These are phyloP conservation scores for Candida silvicultrix DNA, from an alignment of 805 yeast genomes.

Conservation along the genomic window DNA sequence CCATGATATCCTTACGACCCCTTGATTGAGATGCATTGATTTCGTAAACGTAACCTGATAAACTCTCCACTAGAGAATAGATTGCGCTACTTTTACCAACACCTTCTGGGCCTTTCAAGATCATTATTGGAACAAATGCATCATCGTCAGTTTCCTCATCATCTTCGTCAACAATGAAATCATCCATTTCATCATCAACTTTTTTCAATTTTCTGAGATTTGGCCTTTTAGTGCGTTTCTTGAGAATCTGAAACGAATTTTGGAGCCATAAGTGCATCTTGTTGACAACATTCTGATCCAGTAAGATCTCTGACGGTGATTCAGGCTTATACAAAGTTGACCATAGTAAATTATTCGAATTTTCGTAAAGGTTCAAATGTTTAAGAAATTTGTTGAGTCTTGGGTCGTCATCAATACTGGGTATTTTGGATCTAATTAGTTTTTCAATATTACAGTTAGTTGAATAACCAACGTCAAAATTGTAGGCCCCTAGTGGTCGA, in stretches of 20 bases:
- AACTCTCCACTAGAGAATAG: slow-evolving; percentile 55
- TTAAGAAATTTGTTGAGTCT: slow-evolving; percentile 1
- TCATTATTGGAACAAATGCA: slow-evolving; percentile 53
- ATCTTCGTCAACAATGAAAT: slow-evolving; percentile 29
- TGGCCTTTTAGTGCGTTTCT: slow-evolving; percentile 27
- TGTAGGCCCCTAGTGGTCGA: background rate
- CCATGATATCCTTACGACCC: slow-evolving; percentile 62
- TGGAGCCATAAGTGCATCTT: slow-evolving; percentile 25
- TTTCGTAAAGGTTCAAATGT: background rate
- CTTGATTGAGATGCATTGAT: slow-evolving; percentile 70
- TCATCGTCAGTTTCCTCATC: slow-evolving; percentile 19
- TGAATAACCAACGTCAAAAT: background rate
- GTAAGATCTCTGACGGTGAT: slow-evolving; percentile 22
- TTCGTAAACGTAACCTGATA: slow-evolving; percentile 73
- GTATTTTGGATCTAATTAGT: background rate
- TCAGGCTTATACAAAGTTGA: slow-evolving; percentile 24
- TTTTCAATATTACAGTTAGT: background rate
- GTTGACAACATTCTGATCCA: slow-evolving; percentile 17
- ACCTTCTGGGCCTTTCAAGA: slow-evolving; percentile 66
- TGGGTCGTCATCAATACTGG: background rate
- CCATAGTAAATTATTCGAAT: slow-evolving; percentile 19
- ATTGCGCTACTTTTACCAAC: slow-evolving; percentile 75
- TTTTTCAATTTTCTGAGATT: slow-evolving; percentile 22
- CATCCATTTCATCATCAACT: slow-evolving; percentile 21
- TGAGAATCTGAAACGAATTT: slow-evolving; percentile 27